Evolutionary conservation across 768 basidiomycete species (phyloP), one percentile per base, ranked within the genome.

Genomic region (Lactarius evosmus): DNA sequence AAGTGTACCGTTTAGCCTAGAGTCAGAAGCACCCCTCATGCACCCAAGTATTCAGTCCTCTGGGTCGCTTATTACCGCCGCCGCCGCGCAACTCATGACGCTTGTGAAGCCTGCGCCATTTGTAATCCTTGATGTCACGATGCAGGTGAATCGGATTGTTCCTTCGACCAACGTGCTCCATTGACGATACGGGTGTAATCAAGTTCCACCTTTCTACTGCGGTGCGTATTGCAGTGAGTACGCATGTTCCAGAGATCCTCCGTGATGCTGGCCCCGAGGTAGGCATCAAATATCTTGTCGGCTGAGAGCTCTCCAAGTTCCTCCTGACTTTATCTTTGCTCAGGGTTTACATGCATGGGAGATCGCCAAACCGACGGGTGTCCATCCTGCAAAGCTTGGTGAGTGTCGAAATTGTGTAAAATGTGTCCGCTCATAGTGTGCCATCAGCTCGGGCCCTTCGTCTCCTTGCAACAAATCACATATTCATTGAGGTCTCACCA

Each of bases 391-490:
- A 7, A 67, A 63, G 25, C 41, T 67, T 0, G 49, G 66, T 67
- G 33, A 19, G 66, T 59, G 17, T 52, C 77, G 22, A 77, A 76
- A 74, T 0, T 63, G 70, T 19, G 76, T 74, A 58, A 55, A 72
- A 7, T 66, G 67, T 19, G 38, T 22, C n/a, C n/a, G n/a, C n/a
- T n/a, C n/a, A n/a, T n/a, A n/a, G n/a, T n/a, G n/a, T n/a, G n/a
- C n/a, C n/a, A n/a, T n/a, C n/a, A n/a, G n/a, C n/a, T n/a, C 41
- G 41, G 0, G 7, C 17, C 19, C 40, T 41, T 19, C 40, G 40
- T 17, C 17, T 41, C 19, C 40, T 41, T n/a, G 40, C 40, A 6
- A 41, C 40, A 7, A 41, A 41, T 19, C 19, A 41, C 40, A 41
- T 41, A 1, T 41, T 41, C 40, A 7, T n/a, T n/a, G 40, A 41